Percentiles rank a stretch among this genome's conserved stretches.
These are phyloP conservation scores for Talaromyces islandicus DNA, from an alignment of 2,329 filamentous ascomycete genomes.

Conservation along the genomic window DNA sequence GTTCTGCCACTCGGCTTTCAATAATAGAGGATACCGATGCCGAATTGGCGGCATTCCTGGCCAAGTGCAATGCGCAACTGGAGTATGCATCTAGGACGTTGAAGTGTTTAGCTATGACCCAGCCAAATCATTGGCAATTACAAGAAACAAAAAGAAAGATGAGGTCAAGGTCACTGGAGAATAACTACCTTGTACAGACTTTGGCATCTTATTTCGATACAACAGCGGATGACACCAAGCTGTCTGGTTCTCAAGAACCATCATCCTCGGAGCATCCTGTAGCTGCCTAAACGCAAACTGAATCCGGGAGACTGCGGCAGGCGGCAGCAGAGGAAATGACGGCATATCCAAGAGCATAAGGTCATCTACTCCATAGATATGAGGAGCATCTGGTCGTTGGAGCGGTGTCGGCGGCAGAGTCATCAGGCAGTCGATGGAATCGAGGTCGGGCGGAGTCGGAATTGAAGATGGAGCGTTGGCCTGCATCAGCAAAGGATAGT, in stretches of 20 bases:
- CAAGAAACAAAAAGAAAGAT: not conserved
- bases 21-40: slow-evolving; percentile 47
- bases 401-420: not conserved
- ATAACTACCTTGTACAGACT: slow-evolving; percentile 43
- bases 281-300: slow-evolving; percentile 41
- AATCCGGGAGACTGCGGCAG: slow-evolving; percentile 20
- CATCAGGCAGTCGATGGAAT: not conserved
- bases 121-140: not conserved
- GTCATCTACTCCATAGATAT: not conserved
- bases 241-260: slow-evolving; percentile 46
- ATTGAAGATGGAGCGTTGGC: slow-evolving; percentile 8
- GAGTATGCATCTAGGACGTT: slow-evolving; percentile 43
- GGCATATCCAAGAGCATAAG: not conserved
- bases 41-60: slow-evolving; percentile 45
- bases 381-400: not conserved
- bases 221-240: slow-evolving; percentile 51
- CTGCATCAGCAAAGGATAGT: slow-evolving; percentile 33
- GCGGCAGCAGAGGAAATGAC: slow-evolving; percentile 9
- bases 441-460: slow-evolving; percentile 7
- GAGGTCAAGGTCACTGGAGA: not conserved
- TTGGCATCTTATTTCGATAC: slow-evolving; percentile 48
- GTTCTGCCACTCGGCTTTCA: slow-evolving; percentile 38
- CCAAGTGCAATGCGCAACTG: slow-evolving; percentile 48
- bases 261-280: slow-evolving; percentile 34
- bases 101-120: not conserved